phyloP scores from a whole-genome alignment of 1,284 basidiomycete genomes.

The Naganishia sp. region DNA sequence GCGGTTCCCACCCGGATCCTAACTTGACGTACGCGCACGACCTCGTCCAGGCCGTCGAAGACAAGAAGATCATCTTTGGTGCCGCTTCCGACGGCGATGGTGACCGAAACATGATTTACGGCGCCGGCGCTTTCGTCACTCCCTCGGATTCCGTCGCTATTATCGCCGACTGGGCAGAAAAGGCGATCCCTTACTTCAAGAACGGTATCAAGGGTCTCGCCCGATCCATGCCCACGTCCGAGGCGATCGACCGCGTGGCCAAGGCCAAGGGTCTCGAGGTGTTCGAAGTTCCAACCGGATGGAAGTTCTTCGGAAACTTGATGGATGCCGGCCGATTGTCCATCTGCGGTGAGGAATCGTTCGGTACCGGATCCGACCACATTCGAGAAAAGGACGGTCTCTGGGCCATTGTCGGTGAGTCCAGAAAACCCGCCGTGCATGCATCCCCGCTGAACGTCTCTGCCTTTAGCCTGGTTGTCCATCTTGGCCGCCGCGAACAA shows the following conservation, averaged over 20 bases:
- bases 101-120: conserved; percentile 99
- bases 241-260: conserved; percentile 94
- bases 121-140: conserved; percentile 95
- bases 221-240: conserved; percentile 94
- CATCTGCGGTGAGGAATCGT: conserved; percentile 98
- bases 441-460: neutral
- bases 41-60: conserved; percentile 89
- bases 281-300: conserved; percentile 97
- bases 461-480: conserved; percentile 81
- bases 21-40: conserved; percentile 97
- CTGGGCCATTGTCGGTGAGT: conserved; percentile 88
- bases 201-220: conserved; percentile 92
- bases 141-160: conserved; percentile 97
- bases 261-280: conserved; percentile 89
- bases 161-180: conserved; percentile 93
- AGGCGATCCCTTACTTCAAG: conserved; percentile 94
- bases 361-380: conserved; percentile 99
- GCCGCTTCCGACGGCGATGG: conserved; percentile 97
- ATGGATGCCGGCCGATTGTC: conserved; percentile 98
- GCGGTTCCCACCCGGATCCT: conserved; percentile 95
- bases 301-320: conserved; percentile 99
- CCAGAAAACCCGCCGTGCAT: neutral
- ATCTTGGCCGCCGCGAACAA: conserved; percentile 92
- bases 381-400: conserved; percentile 99
- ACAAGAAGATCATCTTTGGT: conserved; percentile 83